Evolutionary conservation across 768 basidiomycete species (phyloP).

Genomic region (Russula olivacea): DNA sequence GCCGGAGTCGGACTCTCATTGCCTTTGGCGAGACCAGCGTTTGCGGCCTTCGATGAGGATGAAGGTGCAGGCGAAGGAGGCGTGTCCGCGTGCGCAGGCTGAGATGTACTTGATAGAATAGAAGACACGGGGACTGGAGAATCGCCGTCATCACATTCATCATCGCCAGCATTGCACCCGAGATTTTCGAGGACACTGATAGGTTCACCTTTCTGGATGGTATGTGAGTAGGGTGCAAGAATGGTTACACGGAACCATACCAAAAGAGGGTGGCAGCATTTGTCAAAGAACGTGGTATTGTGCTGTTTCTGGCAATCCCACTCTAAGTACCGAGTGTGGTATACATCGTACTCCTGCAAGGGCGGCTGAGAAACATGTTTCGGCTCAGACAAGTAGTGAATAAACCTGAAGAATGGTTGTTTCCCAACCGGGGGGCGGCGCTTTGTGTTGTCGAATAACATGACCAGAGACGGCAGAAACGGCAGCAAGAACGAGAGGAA

Average conservation of each 20-base stretch:
- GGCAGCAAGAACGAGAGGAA: conserved; percentile 40
- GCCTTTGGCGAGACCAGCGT: neutral
- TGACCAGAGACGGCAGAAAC: conserved; percentile 27
- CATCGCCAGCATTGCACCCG: too few relatives aligned
- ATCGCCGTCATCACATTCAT: conserved; percentile 33
- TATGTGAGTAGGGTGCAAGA: conserved; percentile 3
- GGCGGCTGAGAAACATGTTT: conserved; percentile 13
- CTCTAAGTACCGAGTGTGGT: conserved; percentile 59
- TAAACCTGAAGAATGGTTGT: conserved; percentile 43
- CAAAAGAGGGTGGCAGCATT: conserved; percentile 67
- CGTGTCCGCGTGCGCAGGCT: neutral
- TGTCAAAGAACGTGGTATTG: conserved; percentile 46
- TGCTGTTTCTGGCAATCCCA: conserved; percentile 43
- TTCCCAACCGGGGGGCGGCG: conserved; percentile 41
- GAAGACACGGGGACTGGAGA: conserved; percentile 3
- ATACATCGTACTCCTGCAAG: conserved; percentile 44
- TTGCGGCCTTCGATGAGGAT: neutral
- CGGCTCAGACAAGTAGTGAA: neutral
- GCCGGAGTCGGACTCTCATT: too few relatives aligned
- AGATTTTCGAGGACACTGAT: conserved; percentile 30
- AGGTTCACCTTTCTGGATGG: conserved; percentile 46
- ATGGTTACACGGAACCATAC: conserved; percentile 33
- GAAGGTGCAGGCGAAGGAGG: neutral
- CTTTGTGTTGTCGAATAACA: neutral
- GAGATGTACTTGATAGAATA: neutral